Evolutionary conservation across 2,329 filamentous ascomycete genomes (phyloP), one percentile per base, ranked within the genome.

Genomic region (Dactylellina parvicollis): DNA sequence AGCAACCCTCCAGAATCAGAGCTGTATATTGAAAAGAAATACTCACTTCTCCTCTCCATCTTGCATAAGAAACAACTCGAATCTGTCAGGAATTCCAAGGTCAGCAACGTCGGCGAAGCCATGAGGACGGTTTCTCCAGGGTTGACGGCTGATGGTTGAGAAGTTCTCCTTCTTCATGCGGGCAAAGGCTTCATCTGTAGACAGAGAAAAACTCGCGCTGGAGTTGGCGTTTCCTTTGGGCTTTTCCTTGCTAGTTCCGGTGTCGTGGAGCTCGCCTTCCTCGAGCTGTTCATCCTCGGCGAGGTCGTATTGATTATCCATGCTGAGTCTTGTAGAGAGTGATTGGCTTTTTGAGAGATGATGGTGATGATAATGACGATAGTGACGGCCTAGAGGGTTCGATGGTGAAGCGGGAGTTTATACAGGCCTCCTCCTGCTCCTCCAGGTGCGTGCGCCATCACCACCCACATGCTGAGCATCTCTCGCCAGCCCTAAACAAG

Each of bases 1-100:
- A 60, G 46, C 46, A 44, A 52, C 32, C 5, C 5, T 22, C 18
- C 28, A 24, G 16, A 8, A 8, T 20, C n/a, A 8, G n/a, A 9
- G 26, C 8, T 10, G 16, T 7, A n/a, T n/a, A 14, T 28, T 12
- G 24, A 30, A n/a, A 10, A 28, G 24, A 16, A 20, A 7, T 4
- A 69, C 70, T 60, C 74, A 76, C 75, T 76, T 76, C 40, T 76
- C 72, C 65, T 76, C 75, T 0, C 75, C 75, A 26, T 76, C 75
- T 2, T 67, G 55, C 28, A 76, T 47, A 16, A 73, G 75, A 44
- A 76, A 76, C 34, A 75, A 26, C 34, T 76, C 75, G 38, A 74
- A 75, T 32, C 75, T 74, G 28, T 76, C 75, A 20, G 73, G 75
- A 40, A 40, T 12, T 9, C 38, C 38, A 22, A 54, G 3, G 52